A percentile compares a stretch with the other conserved stretches of the same genome.
Evolutionary conservation across 345 rosid genomes (phyloP).

Genomic region (Pelargonium nanum): DNA sequence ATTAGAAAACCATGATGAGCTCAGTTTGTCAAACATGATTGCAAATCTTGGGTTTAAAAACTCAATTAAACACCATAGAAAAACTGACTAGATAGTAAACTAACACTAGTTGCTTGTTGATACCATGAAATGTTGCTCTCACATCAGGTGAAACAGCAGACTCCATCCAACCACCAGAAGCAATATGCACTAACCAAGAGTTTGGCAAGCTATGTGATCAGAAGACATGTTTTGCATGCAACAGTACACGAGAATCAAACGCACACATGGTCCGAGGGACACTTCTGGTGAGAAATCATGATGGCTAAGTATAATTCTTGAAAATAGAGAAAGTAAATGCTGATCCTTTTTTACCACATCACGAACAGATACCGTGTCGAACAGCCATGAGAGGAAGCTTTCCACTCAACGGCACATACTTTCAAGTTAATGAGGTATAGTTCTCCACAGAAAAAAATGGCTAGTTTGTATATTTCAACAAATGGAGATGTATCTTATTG

Average conservation of each 20-base stretch:
- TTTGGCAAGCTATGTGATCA: conserved; percentile 17
- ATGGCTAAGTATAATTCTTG: not conserved
- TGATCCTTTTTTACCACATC: not conserved
- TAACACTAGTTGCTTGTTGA: not conserved
- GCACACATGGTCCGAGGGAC: conserved; percentile 38
- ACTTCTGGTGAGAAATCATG: conserved; percentile 37
- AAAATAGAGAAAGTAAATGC: not conserved
- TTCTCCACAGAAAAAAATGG: not conserved
- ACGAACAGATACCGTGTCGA: conserved; percentile 52
- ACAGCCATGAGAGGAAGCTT: conserved; percentile 44
- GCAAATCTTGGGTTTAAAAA: not conserved
- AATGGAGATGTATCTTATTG: not conserved
- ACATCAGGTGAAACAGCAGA: conserved; percentile 35
- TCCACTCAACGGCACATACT: conserved; percentile 75
- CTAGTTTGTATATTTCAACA: not conserved
- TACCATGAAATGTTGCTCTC: not conserved
- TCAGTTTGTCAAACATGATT: not conserved
- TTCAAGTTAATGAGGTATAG: conserved; percentile 60
- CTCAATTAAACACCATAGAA: not conserved
- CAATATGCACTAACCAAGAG: conserved; percentile 23
- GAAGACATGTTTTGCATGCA: conserved; percentile 29
- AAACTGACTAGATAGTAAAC: not conserved
- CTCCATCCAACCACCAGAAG: conserved; percentile 20
- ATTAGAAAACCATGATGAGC: not conserved
- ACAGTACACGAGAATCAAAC: conserved; percentile 14